phyloP scores from a whole-genome alignment of 163 green algal species.

The Scenedesmus sp. region DNA sequence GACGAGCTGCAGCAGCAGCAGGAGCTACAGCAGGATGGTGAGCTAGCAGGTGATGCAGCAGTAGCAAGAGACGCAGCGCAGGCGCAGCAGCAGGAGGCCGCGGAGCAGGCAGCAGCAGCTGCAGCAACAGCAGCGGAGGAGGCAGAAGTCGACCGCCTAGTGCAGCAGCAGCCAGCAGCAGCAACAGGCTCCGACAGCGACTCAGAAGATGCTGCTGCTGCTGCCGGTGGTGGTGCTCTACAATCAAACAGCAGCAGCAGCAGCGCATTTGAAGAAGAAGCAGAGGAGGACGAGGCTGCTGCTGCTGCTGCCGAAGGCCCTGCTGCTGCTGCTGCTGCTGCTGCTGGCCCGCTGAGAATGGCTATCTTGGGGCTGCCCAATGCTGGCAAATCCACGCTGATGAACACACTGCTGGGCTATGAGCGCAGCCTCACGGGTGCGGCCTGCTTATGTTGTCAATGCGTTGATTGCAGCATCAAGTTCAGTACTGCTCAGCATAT shows the following conservation, averaged over 20 bases:
- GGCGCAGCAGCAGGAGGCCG: constrained; percentile 5
- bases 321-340: not conserved
- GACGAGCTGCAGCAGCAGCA: not conserved
- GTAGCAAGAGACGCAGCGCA: not conserved
- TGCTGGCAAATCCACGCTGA: constrained; percentile 89
- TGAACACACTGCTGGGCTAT: constrained; percentile 84
- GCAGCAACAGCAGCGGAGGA: constrained; percentile 30
- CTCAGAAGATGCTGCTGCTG: not conserved
- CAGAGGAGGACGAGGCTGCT: not conserved
- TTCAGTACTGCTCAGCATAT: not conserved
- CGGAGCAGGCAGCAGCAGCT: constrained; percentile 15
- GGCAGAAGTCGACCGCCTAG: constrained; percentile 16
- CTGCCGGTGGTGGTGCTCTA: too few species aligned
- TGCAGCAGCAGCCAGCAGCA: constrained; percentile 21
- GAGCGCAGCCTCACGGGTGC: constrained; percentile 85
- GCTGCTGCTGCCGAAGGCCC: not conserved
- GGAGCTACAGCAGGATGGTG: not conserved
- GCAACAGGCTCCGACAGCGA: not conserved
- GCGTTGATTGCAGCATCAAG: not conserved
- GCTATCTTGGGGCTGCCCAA: constrained; percentile 84
- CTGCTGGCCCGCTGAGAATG: constrained; percentile 55
- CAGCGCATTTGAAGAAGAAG: not conserved
- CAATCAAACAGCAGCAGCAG: not conserved
- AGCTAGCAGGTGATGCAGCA: not conserved
- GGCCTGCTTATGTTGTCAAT: too few species aligned